Base-by-base conservation (phyloP, 2,329 filamentous ascomycete genomes). In the Fusarium secorum region DNA sequence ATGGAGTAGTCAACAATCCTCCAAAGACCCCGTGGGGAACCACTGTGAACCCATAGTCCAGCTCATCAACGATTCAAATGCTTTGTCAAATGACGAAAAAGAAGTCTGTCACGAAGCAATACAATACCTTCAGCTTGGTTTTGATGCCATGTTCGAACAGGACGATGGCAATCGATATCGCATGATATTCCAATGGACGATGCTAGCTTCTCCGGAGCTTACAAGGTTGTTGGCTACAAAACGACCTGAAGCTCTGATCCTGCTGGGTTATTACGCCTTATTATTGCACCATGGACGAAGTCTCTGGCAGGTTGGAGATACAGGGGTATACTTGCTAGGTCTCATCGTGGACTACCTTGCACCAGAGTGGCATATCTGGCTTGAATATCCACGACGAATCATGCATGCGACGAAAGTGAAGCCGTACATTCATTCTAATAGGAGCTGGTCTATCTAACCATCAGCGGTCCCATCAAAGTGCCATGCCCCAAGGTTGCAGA, bases 141-240 rank as follows among this genome's bases (percentile, higher is more conserved):
- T 74, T 0, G 68, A 73, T 15, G 68, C 64, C 1, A 24, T 70
- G 17, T 11, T 11, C 1, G 32, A 49, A 3, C 30, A 17, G 0
- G 30, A 44, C 1, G 7, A 3, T 11, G 7, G 1, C 7, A 46
- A 38, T n/a, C 42, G 53, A 4, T 60, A 55, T 28, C 51, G 55
- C 10, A 66, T 73, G 68, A 66, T 74, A 14, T 64, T 74, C 2
- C 60, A 66, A 0, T 74, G 71, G 71, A 69, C 69, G 1, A 65
- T 74, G 53, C 36, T 74, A 1, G 52, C 46, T 0, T 49, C 71
- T 1, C 49, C 65, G 7, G 54, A 59, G 7, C 22, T 68, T 2
- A 67, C 54, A 7, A 55, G 14, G 1, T 18, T 74, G 1, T 7
- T 74, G 3, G 30, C 28, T 0, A 13, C 42, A 0, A 64, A 42